Evolutionary conservation across 2,329 filamentous ascomycete genomes (phyloP), one percentile per base, ranked within the genome.

Genomic region (Tolypocladium tropicale): DNA sequence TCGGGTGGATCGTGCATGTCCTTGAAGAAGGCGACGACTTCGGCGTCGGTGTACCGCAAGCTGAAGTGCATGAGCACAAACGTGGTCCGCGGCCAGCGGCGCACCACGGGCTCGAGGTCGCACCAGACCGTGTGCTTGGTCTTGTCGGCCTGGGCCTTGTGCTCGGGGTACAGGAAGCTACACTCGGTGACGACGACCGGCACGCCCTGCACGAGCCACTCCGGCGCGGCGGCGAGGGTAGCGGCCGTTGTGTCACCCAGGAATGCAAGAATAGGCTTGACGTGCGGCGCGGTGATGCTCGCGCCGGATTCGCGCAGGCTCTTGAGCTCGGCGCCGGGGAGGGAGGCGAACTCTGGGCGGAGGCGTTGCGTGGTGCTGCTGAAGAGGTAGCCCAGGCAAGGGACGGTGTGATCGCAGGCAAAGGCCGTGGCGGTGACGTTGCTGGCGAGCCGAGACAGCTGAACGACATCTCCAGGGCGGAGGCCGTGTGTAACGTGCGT

Each of bases 21-120:
- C 51, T 60, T 64, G 57, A 78, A 78, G 56, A 78, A 78, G 2
- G 56, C 52, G 39, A 67, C 62, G 1, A 79, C 63, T 21, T 74
- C 70, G 43, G 65, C 63, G 18, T 77, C 74, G 3, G 57, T 69
- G 56, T 78, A 78, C 33, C 76, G 63, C 64, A 78, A 58, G 57
- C 75, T 78, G 56, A 78, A 78, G 60, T 78, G 76, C 60, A 65
- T 78, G 50, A 78, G 57, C 30, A 79, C 69, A 63, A 78, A 79
- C 5, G 67, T 74, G 10, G 75, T 78, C 46, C 55, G 55, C 1
- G 70, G 70, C 70, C 73, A 77, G 56, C 64, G 68, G 32, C 75
- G 64, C 23, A 78, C 66, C 4, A 78, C 72, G 18, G 62, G 65
- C 59, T 78, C 76, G 49, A 79, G 60, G 46, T 78, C 76, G 16